These are phyloP conservation scores for Fusarium nematophilum DNA, from an alignment of 2,329 filamentous ascomycete species.

Conservation along the genomic window DNA sequence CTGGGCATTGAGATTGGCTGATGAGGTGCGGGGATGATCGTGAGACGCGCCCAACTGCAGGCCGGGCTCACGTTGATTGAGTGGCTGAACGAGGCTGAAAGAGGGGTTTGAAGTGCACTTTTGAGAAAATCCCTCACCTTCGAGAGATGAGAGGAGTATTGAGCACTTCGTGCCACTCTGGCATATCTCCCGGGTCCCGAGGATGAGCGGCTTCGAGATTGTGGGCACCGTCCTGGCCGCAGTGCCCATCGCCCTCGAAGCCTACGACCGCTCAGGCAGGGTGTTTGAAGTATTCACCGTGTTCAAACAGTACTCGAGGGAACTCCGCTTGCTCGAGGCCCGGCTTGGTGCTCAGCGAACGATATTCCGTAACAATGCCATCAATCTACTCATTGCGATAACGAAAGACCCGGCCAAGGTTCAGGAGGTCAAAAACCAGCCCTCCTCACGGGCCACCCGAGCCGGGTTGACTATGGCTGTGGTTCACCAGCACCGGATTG, in stretches of 20 bases:
- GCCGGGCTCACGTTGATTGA: neutral
- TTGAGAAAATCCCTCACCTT: too few species aligned
- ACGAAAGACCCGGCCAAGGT: neutral
- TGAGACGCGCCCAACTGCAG: neutral
- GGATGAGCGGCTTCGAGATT: conserved; percentile 1
- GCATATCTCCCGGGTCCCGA: neutral
- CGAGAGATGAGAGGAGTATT: too few species aligned
- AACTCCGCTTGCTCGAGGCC: neutral
- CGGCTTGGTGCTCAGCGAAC: neutral
- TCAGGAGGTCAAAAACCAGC: neutral
- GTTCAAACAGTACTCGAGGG: neutral
- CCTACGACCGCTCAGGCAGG: neutral
- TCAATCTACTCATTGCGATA: neutral
- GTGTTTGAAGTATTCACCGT: neutral
- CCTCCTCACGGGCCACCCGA: neutral
- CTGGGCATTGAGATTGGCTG: too few species aligned
- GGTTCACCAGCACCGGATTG: neutral
- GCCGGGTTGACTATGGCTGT: neutral
- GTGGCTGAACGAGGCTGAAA: neutral
- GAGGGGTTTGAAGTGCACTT: too few species aligned
- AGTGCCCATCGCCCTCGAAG: conserved; percentile 1
- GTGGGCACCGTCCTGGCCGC: neutral
- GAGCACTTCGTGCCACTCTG: too few species aligned
- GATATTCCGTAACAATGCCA: conserved; percentile 1
- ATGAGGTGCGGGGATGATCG: neutral